Conservation (phyloP, 805 yeast species). For the Teunomyces atbi region DNA sequence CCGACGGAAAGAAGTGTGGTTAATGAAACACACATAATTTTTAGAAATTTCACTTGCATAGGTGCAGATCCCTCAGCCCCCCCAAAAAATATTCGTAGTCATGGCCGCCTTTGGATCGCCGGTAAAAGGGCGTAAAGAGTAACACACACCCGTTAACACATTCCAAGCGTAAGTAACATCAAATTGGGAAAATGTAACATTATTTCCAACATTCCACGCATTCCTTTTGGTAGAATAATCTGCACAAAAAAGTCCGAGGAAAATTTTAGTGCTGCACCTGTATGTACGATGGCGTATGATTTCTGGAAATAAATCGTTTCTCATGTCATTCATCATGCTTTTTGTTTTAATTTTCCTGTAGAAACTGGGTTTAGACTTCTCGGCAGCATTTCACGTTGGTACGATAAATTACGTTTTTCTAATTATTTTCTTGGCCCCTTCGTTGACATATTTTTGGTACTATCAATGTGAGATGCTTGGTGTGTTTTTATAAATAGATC, state of each 20-base stretch:
- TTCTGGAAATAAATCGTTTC: not conserved
- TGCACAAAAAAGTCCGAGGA: not conserved
- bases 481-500: slow-evolving; percentile 6
- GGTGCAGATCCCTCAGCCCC: slow-evolving; percentile 3
- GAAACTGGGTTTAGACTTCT: not conserved
- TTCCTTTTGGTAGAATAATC: not conserved
- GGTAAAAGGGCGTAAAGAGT: not conserved
- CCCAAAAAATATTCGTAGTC: not conserved
- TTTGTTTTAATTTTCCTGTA: not conserved
- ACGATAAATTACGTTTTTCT: slow-evolving; percentile 3
- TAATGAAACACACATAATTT: not conserved
- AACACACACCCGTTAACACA: not conserved
- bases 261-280: slow-evolving; percentile 3
- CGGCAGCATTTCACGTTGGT: slow-evolving; percentile 5
- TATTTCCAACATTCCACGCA: not conserved
- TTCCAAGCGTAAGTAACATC: not conserved
- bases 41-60: slow-evolving; percentile 3
- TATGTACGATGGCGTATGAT: slow-evolving; percentile 1
- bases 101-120: not conserved
- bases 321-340: slow-evolving; percentile 2
- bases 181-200: not conserved
- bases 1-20: not conserved
- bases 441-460: slow-evolving; percentile 1
- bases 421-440: slow-evolving; percentile 3
- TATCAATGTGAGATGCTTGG: not conserved